Evolutionary conservation across 768 basidiomycete genomes (phyloP), one percentile per base, ranked within the genome.

Genomic region (Obba rivulosa): DNA sequence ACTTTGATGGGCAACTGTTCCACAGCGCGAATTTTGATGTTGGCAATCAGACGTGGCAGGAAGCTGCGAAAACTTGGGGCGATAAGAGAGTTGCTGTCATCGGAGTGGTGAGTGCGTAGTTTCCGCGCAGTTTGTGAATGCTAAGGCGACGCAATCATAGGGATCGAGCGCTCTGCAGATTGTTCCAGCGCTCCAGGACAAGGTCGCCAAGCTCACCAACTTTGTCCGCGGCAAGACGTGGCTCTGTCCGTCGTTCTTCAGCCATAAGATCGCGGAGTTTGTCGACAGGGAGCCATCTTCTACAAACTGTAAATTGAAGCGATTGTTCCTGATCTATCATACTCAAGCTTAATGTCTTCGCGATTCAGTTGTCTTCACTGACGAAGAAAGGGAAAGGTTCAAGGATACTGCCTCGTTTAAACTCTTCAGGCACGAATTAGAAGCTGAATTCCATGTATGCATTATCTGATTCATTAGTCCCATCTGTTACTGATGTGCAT

Each of bases 11-110:
- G 2, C 69, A 65, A 36, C 58, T 83, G 8, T 61, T 81, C 1
- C 85, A 87, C 55, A 78, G 78, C n/a, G 84, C 82, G 0, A 57
- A 73, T 3, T 84, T 81, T 80, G 71, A 76, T 11, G 64, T 66
- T 23, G 54, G 52, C 16, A 52, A 55, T 18, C 61, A 56, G n/a
- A 53, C 52, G 1, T 75, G 71, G 73, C 57, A 70, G 57, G 71
- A 71, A 8, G 72, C 66, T 16, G 69, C 73, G 9, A 67, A 68
- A 46, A 64, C 68, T 17, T 80, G 80, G 77, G 66, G 63, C 25
- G 67, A 73, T 41, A 80, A 80, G 59, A 67, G 51, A n/a, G 75
- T 81, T 13, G 80, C 71, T 8, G 72, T 82, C 5, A 76, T 82
- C 41, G 80, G 81, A 22, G 76, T 78, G n/a, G 79, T 79, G 57